phyloP scores from a whole-genome alignment of 495 filamentous ascomycete species.

The Xylaria telfairii region DNA sequence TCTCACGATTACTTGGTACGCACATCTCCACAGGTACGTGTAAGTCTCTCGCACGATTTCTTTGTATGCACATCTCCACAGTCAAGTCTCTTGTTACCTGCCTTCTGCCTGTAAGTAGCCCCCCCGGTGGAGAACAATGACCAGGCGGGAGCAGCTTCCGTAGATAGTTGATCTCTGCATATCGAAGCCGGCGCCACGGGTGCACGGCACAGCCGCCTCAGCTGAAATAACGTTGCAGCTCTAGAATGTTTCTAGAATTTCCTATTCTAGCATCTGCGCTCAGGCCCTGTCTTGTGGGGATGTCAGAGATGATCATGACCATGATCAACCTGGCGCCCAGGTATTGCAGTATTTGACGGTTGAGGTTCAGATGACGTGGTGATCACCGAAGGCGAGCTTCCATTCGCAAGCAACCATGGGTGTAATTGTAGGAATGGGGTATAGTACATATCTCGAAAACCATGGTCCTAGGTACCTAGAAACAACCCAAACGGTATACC shows the following conservation, averaged over 20 bases:
- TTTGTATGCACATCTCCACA: too few species aligned
- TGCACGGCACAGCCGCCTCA: neutral
- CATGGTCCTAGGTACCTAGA: neutral
- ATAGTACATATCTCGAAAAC: neutral
- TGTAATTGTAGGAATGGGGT: neutral
- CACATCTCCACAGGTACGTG: too few species aligned
- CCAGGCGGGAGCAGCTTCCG: neutral
- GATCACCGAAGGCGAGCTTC: neutral
- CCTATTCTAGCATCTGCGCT: neutral
- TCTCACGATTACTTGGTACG: neutral
- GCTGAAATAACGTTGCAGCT: slow-evolving; percentile 23
- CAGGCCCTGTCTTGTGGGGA: neutral
- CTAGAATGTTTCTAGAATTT: slow-evolving; percentile 10
- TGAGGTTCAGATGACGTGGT: neutral
- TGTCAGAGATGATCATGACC: neutral
- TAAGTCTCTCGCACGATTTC: neutral
- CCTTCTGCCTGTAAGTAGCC: neutral
- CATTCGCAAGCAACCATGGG: neutral
- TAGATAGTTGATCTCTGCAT: neutral
- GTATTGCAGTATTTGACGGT: neutral
- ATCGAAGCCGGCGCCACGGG: slow-evolving; percentile 2
- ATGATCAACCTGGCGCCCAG: neutral
- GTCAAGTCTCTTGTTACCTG: too few species aligned
- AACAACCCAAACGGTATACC: neutral
- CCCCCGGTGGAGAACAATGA: neutral